Evolutionary conservation across 805 yeast genomes (phyloP), one percentile per base, ranked within the genome.

Genomic region (Barnettozyma botsteinii): DNA sequence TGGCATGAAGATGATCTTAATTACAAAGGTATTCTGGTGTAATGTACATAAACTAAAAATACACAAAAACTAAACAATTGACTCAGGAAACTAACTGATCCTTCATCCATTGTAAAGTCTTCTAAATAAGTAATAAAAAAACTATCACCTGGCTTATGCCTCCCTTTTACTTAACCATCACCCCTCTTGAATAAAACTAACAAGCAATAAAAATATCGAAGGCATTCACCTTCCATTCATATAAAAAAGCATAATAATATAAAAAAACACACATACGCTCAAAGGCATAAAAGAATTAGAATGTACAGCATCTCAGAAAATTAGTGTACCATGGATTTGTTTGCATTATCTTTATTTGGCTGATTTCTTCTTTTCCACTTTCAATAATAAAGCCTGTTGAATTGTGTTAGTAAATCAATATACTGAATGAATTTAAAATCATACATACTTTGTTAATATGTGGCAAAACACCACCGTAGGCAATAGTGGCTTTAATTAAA

Each of bases 391-490:
- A 38, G 52, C 52, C 45, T 46, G 27, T 13, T 22, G 25, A 4
- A n/a, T 6, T 17, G 34, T 33, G 43, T 36, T 30, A 32, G 34
- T 39, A 33, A 28, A 15, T 5, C 14, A 5, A 12, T 10, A 15
- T 22, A 5, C 14, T 3, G n/a, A 15, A 2, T 12, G 15, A 15
- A 6, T 7, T 9, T 7, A 15, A 14, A n/a, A 24, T 5, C 11
- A 23, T 31, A 46, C 49, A 31, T 41, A 46, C 49, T 35, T 48
- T 49, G 41, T 49, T 49, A 24, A 88, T 85, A 81, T 87, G 86
- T 75, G 97, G 97, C 70, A 89, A 79, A 59, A 91, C 97, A 85
- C 97, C 97, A 82, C 97, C 97, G 72, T 88, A 95, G 55, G 97
- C 96, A 60, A 89, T 88, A 49, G 96, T 88, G 51, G 89, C 97